phyloP scores from a whole-genome alignment of 306 rosid species.

The Geum urbanum region DNA sequence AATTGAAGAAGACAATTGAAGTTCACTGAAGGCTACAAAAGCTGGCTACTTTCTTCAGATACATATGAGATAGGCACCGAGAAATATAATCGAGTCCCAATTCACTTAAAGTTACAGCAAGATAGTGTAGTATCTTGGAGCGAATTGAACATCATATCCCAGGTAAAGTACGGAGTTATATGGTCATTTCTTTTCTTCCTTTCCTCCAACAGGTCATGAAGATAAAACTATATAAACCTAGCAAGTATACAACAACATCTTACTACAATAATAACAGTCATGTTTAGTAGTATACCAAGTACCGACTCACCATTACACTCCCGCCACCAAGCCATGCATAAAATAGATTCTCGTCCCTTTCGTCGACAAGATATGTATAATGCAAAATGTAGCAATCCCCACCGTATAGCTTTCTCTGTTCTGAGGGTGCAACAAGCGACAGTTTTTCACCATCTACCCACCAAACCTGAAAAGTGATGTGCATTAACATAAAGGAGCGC shows the following conservation, averaged over 20 bases:
- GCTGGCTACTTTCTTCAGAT: neutral
- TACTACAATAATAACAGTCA: slow-evolving; percentile 2
- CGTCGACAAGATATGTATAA: slow-evolving; percentile 62
- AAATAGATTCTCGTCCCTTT: slow-evolving; percentile 68
- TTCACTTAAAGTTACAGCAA: neutral
- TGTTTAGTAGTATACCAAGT: neutral
- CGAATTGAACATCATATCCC: neutral
- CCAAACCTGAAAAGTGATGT: slow-evolving; percentile 66
- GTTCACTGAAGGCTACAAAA: slow-evolving; percentile 7
- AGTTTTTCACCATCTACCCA: slow-evolving; percentile 65
- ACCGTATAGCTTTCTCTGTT: slow-evolving; percentile 57
- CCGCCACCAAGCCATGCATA: slow-evolving; percentile 77
- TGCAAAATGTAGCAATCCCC: slow-evolving; percentile 49
- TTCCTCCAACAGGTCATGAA: neutral
- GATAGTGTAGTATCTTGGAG: slow-evolving; percentile 6
- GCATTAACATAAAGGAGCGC: slow-evolving; percentile 22
- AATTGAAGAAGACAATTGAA: slow-evolving; percentile 8
- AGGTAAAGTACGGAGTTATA: neutral
- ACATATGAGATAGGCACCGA: neutral
- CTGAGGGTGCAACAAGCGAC: slow-evolving; percentile 49
- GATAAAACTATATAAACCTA: neutral
- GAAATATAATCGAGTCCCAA: neutral
- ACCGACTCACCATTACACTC: slow-evolving; percentile 49
- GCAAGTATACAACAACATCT: neutral
- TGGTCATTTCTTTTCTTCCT: neutral